Evolutionary conservation across 2,329 filamentous ascomycete species (phyloP).

Genomic region (Nigrospora osmanthi): DNA sequence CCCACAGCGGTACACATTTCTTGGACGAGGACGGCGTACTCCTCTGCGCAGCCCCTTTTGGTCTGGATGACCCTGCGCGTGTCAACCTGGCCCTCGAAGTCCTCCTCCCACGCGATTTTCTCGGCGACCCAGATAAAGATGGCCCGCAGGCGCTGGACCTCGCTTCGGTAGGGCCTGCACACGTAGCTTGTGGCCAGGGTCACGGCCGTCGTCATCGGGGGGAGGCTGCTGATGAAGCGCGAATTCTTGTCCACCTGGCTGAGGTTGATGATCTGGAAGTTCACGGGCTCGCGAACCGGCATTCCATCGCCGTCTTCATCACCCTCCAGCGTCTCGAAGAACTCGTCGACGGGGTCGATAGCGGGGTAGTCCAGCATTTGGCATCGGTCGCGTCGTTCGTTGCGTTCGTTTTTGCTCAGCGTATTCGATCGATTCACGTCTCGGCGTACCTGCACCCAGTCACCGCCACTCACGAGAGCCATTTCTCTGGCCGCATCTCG

Average conservation of each 20-base stretch:
- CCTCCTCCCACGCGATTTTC: conserved; percentile 91
- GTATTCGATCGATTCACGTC: conserved; percentile 96
- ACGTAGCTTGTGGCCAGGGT: conserved; percentile 86
- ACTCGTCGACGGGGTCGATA: conserved; percentile 80
- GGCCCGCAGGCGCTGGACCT: conserved; percentile 84
- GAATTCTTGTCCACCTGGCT: conserved; percentile 92
- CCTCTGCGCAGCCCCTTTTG: conserved; percentile 77
- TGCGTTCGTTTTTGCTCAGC: conserved; percentile 77
- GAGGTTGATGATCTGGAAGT: conserved; percentile 75
- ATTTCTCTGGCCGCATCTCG: conserved; percentile 59
- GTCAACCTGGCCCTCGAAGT: conserved; percentile 79
- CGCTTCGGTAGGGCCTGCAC: conserved; percentile 87
- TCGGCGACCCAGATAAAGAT: conserved; percentile 99
- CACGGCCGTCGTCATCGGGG: conserved; percentile 72
- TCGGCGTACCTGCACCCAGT: conserved; percentile 96
- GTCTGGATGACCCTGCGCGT: conserved; percentile 76
- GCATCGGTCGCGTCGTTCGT: conserved; percentile 79
- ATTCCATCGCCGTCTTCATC: conserved; percentile 83
- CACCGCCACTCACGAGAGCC: conserved; percentile 56
- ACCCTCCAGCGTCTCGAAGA: conserved; percentile 78
- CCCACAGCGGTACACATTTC: conserved; percentile 94
- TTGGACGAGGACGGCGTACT: conserved; percentile 79
- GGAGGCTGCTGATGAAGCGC: conserved; percentile 78
- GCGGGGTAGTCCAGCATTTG: conserved; percentile 91
- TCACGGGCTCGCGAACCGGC: conserved; percentile 72